A percentile compares a stretch with the other conserved stretches of the same genome.
Conservation (phyloP, 768 basidiomycete genomes). For the Suillus variegatus region DNA sequence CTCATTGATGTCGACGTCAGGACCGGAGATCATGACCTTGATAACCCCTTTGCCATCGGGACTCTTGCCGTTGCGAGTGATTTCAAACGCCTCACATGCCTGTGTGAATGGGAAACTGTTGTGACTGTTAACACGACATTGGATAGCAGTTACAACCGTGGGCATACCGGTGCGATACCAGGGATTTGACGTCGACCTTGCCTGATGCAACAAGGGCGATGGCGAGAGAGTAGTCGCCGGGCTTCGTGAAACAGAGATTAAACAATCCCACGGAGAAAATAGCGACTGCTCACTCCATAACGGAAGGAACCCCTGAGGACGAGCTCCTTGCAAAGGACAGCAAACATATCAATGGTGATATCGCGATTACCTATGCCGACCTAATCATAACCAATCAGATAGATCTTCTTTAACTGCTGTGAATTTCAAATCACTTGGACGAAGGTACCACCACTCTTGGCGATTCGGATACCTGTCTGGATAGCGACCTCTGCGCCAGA, state of each 20-base stretch:
- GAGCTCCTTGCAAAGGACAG: slow-evolving; percentile 76
- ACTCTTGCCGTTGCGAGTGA: slow-evolving; percentile 78
- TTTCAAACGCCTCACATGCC: slow-evolving; percentile 78
- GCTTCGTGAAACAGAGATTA: slow-evolving; percentile 38
- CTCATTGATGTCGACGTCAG: slow-evolving; percentile 53
- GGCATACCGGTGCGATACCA: slow-evolving; percentile 81
- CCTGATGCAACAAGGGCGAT: slow-evolving; percentile 83
- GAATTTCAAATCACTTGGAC: slow-evolving; percentile 50
- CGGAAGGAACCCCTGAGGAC: slow-evolving; percentile 88
- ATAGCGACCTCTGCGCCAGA: slow-evolving; percentile 93
- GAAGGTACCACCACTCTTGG: slow-evolving; percentile 73
- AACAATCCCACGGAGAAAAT: not conserved
- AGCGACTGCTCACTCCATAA: slow-evolving; percentile 57
- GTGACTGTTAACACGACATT: not conserved
- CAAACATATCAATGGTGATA: slow-evolving; percentile 69
- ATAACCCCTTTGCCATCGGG: slow-evolving; percentile 86
- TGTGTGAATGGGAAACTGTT: slow-evolving; percentile 72
- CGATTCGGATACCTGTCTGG: slow-evolving; percentile 79
- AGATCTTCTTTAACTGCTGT: slow-evolving; percentile 3
- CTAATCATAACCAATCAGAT: slow-evolving; percentile 33
- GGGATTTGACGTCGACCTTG: slow-evolving; percentile 81
- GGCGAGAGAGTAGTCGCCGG: slow-evolving; percentile 83
- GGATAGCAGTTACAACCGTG: slow-evolving; percentile 14
- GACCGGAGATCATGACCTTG: slow-evolving; percentile 87
- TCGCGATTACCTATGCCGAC: slow-evolving; percentile 87